Evolutionary conservation across 2,329 filamentous ascomycete species (phyloP), one percentile per base, ranked within the genome.

Genomic region (Sordariomycetes sp.): DNA sequence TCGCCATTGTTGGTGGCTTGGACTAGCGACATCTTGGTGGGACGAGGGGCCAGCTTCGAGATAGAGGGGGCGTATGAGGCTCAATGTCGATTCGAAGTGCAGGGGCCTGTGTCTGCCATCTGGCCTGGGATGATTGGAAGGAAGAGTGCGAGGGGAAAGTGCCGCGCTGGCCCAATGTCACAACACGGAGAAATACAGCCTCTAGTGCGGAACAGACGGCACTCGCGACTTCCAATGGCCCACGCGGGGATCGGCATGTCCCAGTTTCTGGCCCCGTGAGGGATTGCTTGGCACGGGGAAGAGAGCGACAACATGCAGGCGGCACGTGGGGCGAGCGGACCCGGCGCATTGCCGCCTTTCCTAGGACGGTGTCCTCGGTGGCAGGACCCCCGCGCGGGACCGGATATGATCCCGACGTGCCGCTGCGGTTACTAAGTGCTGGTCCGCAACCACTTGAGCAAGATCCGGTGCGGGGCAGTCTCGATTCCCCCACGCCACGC

Each of bases 1-100:
- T 74, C 70, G 56, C 77, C 78, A 65, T 76, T 66, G 28, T 74
- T 65, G 7, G 76, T 74, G 64, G 61, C 75, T 70, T 66, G 68
- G 45, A 74, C 62, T 59, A 73, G 58, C n/a, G 51, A 51, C 55
- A 56, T 56, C 13, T 51, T 51, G 52, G 20, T n/a, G 22, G 45
- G 45, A 3, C 10, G 22, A 45, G 15, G 7, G 39, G 15, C 39
- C 13, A 17, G 39, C 8, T 45, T 13, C 39, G n/a, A 17, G 39
- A 17, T 15, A 45, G n/a, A 45, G 15, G 39, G 39, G 39, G 39
- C n/a, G 39, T 39, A 7, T 39, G 10, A 39, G 36, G 10, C 12
- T 45, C 15, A n/a, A 15, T 45, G 39, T 1, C 8, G 15, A 45
- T 45, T 17, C n/a, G 39, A 13, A n/a, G n/a, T 17, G 15, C 39